These are phyloP conservation scores for Fomitopsis serialis DNA, from an alignment of 768 basidiomycete genomes.

Conservation along the genomic window DNA sequence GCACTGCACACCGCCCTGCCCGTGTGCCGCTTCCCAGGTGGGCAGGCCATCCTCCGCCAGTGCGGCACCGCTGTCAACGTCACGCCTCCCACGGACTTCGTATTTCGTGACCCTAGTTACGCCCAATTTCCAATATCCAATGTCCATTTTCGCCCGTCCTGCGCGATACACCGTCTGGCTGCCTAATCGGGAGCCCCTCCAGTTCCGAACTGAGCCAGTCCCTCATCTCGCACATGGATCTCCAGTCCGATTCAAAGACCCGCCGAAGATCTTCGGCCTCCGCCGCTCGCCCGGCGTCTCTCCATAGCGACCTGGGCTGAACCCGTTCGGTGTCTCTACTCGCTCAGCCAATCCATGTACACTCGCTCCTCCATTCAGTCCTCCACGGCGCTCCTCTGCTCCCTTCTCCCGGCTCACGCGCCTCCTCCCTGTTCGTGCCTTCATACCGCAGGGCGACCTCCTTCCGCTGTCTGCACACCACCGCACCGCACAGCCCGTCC, in stretches of 20 bases:
- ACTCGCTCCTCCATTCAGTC: constrained; percentile 1
- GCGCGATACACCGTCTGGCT: not conserved
- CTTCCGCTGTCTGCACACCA: not conserved
- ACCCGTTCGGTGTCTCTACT: not conserved
- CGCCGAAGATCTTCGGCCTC: constrained; percentile 18
- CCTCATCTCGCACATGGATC: constrained; percentile 16
- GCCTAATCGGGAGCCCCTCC: not conserved
- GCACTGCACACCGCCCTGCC: not conserved
- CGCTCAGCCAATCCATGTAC: constrained; percentile 3
- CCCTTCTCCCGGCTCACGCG: constrained; percentile 6
- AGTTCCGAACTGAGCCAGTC: constrained; percentile 16
- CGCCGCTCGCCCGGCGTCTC: constrained; percentile 5
- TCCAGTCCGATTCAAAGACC: constrained; percentile 6
- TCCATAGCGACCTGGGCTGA: constrained; percentile 4
- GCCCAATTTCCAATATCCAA: constrained; percentile 1
- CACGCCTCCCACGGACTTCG: not conserved
- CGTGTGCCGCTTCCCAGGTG: not conserved
- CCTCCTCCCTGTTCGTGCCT: not conserved
- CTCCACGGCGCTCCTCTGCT: not conserved
- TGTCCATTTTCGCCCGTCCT: not conserved
- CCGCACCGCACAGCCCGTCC: not conserved
- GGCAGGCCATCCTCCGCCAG: not conserved
- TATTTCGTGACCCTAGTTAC: constrained; percentile 4
- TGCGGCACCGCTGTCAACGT: constrained; percentile 2
- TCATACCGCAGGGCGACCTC: not conserved